These are phyloP conservation scores for Speleostelium caveatum DNA, from an alignment of 78 protist genomes.

Conservation along the genomic window DNA sequence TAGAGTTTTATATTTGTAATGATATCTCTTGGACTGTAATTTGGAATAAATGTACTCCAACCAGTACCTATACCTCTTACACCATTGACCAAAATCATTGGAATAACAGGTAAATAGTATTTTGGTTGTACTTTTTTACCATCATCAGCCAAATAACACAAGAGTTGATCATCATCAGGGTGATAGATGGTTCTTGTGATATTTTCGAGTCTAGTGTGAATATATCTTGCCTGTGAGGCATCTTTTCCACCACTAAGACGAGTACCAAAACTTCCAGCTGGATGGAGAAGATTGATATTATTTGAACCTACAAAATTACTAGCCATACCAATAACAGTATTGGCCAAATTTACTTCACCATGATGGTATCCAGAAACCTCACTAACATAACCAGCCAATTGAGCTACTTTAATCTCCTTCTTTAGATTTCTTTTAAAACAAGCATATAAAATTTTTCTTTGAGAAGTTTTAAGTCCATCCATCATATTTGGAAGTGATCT, in stretches of 20 bases:
- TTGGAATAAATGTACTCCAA: conserved; percentile 34
- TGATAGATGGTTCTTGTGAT: conserved; percentile 93
- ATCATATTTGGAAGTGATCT: conserved; percentile 97
- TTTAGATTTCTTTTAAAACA: conserved; percentile 98
- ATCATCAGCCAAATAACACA: conserved; percentile 92
- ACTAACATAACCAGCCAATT: conserved; percentile 77
- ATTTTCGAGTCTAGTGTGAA: conserved; percentile 91
- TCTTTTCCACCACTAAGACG: conserved; percentile 95
- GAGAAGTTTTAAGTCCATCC: conserved; percentile 99
- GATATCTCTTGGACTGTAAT: conserved; percentile 50
- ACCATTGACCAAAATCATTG: conserved; percentile 99
- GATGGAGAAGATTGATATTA: conserved; percentile 95
- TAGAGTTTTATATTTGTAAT: background rate
- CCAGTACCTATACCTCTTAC: conserved; percentile 89
- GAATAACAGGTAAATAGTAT: conserved; percentile 94
- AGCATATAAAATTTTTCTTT: conserved; percentile 97
- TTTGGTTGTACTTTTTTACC: conserved; percentile 91
- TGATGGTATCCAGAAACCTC: conserved; percentile 99
- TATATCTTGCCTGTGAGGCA: conserved; percentile 97
- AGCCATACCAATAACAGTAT: conserved; percentile 97
- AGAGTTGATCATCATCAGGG: conserved; percentile 48
- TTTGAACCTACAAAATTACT: conserved; percentile 97
- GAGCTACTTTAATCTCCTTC: conserved; percentile 93
- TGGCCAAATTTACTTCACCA: conserved; percentile 95
- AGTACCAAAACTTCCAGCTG: conserved; percentile 99